Evolutionary conservation across 208 protist species (phyloP).

Genomic region (Leishmania braziliensis): DNA sequence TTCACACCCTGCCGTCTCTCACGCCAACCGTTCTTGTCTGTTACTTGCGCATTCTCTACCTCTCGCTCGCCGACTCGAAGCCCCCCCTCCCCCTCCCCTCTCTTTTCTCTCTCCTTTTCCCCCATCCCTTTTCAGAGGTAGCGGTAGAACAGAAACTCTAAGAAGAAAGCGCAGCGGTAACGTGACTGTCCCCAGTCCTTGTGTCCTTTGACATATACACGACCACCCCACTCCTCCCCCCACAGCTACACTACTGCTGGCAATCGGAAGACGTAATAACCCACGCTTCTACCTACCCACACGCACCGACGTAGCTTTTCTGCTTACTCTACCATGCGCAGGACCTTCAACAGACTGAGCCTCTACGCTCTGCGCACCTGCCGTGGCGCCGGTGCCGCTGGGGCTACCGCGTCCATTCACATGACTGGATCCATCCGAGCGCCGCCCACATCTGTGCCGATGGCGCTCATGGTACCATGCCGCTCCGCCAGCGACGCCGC

Average conservation of each 20-base stretch:
- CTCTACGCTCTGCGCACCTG: constrained; percentile 29
- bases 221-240: neutral
- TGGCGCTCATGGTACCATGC: constrained; percentile 29
- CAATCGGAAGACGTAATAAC: neutral
- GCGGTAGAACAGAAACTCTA: neutral
- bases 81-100: neutral
- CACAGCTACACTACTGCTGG: neutral
- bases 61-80: neutral
- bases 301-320: neutral
- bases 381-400: constrained; percentile 11
- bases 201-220: neutral
- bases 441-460: neutral
- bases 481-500: constrained; percentile 62
- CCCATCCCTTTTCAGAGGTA: neutral
- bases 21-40: constrained; percentile 2
- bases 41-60: neutral
- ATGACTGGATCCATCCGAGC: neutral
- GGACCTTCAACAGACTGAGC: constrained; percentile 23
- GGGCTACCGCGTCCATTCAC: neutral
- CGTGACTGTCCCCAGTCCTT: neutral
- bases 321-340: constrained; percentile 22
- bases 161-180: neutral
- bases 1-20: neutral
- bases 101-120: neutral
- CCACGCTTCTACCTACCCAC: too few species aligned